Evolutionary conservation across 768 basidiomycete genomes (phyloP).

Genomic region (Nidularia pulvinata): DNA sequence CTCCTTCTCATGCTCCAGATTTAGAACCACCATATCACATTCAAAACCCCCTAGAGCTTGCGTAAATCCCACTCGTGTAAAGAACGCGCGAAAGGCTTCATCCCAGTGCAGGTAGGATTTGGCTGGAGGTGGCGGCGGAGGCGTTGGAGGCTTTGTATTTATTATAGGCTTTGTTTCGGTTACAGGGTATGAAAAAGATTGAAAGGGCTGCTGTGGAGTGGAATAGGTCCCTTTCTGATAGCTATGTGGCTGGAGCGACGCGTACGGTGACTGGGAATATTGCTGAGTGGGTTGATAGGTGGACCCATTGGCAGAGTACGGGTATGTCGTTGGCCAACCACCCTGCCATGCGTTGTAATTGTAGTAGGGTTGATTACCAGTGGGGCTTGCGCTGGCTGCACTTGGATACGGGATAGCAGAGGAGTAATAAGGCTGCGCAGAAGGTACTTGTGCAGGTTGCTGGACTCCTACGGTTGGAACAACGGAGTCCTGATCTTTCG

Average conservation of each 20-base stretch:
- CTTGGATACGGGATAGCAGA: neutral
- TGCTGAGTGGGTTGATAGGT: neutral
- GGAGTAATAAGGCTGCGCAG: neutral
- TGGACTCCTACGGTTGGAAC: neutral
- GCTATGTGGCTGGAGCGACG: neutral
- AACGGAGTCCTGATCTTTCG: neutral
- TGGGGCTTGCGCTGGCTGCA: neutral
- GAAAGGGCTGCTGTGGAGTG: neutral
- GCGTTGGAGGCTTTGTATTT: neutral
- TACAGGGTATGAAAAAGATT: too few relatives aligned
- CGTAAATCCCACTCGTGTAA: constrained; percentile 50
- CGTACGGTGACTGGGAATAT: neutral
- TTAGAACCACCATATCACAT: constrained; percentile 73
- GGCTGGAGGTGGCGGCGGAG: constrained; percentile 29
- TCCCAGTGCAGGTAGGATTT: constrained; percentile 63
- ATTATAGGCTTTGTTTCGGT: too few relatives aligned
- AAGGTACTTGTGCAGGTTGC: neutral
- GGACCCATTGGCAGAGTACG: constrained; percentile 1
- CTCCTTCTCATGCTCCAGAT: constrained; percentile 59
- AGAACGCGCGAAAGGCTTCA: constrained; percentile 48
- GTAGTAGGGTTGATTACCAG: constrained; percentile 3
- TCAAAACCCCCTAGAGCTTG: constrained; percentile 67
- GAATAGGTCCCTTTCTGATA: constrained; percentile 1
- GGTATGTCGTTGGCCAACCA: constrained; percentile 4
- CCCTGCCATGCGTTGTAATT: constrained; percentile 8